phyloP scores from a whole-genome alignment of 768 basidiomycete species.

The Boletus speciosus region DNA sequence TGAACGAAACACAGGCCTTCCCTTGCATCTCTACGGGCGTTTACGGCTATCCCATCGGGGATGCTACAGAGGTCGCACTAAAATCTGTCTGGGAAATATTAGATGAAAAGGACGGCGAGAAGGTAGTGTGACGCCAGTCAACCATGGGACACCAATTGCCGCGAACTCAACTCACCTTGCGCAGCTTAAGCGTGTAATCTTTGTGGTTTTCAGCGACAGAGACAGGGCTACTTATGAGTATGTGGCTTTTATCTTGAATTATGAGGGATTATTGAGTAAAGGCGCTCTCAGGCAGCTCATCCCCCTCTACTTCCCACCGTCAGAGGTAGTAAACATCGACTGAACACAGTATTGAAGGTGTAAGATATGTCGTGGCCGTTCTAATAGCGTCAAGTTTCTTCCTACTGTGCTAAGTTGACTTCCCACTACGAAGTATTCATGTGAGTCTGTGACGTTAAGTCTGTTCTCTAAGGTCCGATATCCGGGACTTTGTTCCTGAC shows the following conservation, averaged over 20 bases:
- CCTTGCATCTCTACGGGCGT: constrained; percentile 77
- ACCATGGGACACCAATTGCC: not conserved
- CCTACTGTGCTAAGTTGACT: not conserved
- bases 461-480: not conserved
- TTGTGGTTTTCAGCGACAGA: constrained; percentile 65
- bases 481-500: not conserved
- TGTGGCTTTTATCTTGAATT: constrained; percentile 22
- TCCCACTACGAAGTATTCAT: not conserved
- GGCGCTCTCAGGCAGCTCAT: constrained; percentile 40
- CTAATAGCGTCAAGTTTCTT: not conserved
- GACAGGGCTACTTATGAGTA: constrained; percentile 68
- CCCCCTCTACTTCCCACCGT: constrained; percentile 60
- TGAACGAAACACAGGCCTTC: constrained; percentile 54
- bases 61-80: constrained; percentile 71
- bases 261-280: not conserved
- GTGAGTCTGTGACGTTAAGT: not conserved
- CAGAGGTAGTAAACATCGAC: not conserved
- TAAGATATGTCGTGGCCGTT: not conserved
- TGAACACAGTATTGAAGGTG: not conserved
- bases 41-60: constrained; percentile 72
- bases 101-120: constrained; percentile 47
- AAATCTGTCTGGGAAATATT: constrained; percentile 52
- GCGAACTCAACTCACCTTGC: not conserved
- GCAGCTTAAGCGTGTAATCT: constrained; percentile 69
- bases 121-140: constrained; percentile 28